Conservation (phyloP, 495 filamentous ascomycete genomes). For the Xylaria intraflava region DNA sequence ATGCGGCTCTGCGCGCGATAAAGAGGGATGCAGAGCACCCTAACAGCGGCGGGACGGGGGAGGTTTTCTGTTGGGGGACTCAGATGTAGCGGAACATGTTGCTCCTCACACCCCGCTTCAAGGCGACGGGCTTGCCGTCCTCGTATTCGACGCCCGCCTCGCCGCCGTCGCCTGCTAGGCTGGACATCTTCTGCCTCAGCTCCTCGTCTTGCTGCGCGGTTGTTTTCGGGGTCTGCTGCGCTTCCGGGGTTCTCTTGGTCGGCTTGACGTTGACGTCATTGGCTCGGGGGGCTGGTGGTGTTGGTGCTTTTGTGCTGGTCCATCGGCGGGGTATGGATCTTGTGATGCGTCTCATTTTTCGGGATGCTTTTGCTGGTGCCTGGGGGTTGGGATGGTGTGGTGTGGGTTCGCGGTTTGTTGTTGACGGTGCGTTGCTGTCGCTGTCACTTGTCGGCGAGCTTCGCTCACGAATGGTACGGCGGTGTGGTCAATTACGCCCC, state of each 20-base stretch:
- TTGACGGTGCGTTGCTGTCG: too few relatives aligned
- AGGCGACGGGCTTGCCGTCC: conserved; percentile 63
- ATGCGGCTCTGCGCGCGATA: too few relatives aligned
- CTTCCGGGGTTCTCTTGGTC: background rate
- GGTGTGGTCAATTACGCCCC: too few relatives aligned
- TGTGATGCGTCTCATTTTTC: too few relatives aligned
- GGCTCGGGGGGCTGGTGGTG: background rate
- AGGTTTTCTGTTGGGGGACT: background rate
- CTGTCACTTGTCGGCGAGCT: too few relatives aligned
- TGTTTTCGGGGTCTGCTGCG: conserved; percentile 43
- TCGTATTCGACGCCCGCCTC: conserved; percentile 74
- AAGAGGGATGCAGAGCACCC: background rate
- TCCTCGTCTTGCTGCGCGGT: conserved; percentile 62
- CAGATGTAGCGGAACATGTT: conserved; percentile 27
- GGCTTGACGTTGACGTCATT: too few relatives aligned
- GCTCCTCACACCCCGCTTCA: conserved; percentile 71
- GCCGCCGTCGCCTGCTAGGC: conserved; percentile 67
- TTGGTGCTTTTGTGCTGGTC: background rate
- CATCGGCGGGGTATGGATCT: too few relatives aligned
- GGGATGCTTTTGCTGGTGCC: too few relatives aligned
- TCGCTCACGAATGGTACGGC: too few relatives aligned
- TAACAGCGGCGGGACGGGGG: background rate
- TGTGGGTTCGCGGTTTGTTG: too few relatives aligned
- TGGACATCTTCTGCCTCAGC: conserved; percentile 57
- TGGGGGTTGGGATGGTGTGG: too few relatives aligned